Base-by-base conservation (phyloP, 1,284 basidiomycete species). In the Trichosporon inkin region DNA sequence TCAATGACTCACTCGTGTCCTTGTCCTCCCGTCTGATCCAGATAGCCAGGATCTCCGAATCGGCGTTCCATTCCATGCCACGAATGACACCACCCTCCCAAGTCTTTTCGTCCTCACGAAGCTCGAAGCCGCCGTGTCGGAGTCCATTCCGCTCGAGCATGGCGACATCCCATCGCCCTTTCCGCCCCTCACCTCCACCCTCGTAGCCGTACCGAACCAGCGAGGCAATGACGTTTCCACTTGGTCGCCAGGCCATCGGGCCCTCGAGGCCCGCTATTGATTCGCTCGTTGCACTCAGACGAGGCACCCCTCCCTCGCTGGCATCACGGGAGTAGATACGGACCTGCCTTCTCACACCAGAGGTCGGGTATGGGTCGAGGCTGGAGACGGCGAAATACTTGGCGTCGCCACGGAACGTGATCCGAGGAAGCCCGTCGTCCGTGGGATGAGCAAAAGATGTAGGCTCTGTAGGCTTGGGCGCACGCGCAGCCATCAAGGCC, bases 101-200 rank as follows among this genome's bases (percentile, higher is more conserved):
- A 67, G 62, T 72, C 68, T 65, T 66, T 59, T 76, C 71, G 73
- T 63, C 72, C 72, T 84, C 83, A 40, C 86, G 79, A 59, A 98
- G 71, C 53, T 82, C 83, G 75, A 97, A 98, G 54, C 96, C 92
- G 10, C 92, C 91, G 70, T 96, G 89, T 57, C 92, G 80, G 61
- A 99, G 78, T 0, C 95, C 96, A 75, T 99, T 99, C 66, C 92
- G 82, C 79, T 99, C 95, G 65, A 97, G 92, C 78, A 99, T 97
- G 0, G 98, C 86, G 1, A 99, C 81, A 68, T 96, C 92, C 71
- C 95, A 89, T 56, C 88, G 82, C 0, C 76, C 80, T 35, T 75
- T 64, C 22, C 71, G 65, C 0, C 88, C 88, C 40, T 84, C 81
- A 3, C 87, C 88, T 11, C 76, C 74, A 40, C 86, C 85, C 17